Evolutionary conservation across 352 stramenopile species (phyloP).

Genomic region (Globisporangium irregulare): DNA sequence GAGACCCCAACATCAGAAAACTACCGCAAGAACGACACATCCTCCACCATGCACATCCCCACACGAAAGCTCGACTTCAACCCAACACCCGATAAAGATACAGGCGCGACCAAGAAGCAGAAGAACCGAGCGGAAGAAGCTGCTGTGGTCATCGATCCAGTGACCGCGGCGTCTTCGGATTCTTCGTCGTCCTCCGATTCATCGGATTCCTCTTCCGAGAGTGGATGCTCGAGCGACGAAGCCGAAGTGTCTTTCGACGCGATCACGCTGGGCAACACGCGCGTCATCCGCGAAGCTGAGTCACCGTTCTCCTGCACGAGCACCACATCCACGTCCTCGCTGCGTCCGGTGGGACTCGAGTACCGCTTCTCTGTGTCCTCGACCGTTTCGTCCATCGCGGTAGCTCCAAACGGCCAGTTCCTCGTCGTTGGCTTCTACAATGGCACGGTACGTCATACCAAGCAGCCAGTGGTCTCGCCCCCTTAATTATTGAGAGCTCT

Average conservation of each 20-base stretch:
- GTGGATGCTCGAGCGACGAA: conserved; percentile 47
- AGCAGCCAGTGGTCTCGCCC: not conserved
- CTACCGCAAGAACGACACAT: not conserved
- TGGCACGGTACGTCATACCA: conserved; percentile 35
- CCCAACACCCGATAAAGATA: conserved; percentile 33
- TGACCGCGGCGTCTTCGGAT: conserved; percentile 14
- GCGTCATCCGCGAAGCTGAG: conserved; percentile 48
- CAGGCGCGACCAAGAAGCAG: conserved; percentile 5
- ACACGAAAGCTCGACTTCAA: conserved; percentile 50
- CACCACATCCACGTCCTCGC: conserved; percentile 25
- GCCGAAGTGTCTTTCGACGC: conserved; percentile 63
- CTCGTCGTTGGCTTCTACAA: conserved; percentile 82
- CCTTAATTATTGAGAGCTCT: not conserved
- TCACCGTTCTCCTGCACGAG: conserved; percentile 40
- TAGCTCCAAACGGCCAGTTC: conserved; percentile 67
- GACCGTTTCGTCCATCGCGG: conserved; percentile 76
- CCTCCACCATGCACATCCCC: conserved; percentile 16
- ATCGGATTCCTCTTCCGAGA: conserved; percentile 21
- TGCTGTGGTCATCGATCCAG: conserved; percentile 8
- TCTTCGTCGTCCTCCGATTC: conserved; percentile 29
- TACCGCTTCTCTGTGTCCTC: conserved; percentile 60
- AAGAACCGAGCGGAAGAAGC: conserved; percentile 14
- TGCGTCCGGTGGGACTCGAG: conserved; percentile 44
- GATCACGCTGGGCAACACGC: conserved; percentile 57
- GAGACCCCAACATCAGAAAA: not conserved